A percentile compares a stretch with the other conserved stretches of the same genome.
Evolutionary conservation across 192 early-diverging fungal genomes (phyloP).

Genomic region (Backusella macrospora): DNA sequence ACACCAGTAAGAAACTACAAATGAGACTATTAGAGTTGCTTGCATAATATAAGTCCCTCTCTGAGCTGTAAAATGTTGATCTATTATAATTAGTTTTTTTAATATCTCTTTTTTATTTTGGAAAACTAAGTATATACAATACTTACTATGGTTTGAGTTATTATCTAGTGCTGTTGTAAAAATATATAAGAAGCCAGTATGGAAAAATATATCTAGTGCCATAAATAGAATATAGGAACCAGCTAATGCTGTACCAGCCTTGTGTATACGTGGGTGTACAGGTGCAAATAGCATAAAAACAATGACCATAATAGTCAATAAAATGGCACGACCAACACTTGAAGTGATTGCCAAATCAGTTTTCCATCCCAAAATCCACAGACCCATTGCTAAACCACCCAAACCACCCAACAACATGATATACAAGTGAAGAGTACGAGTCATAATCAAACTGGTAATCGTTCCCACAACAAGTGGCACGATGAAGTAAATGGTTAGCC

Average conservation of each 20-base stretch:
- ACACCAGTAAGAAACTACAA: slow-evolving; percentile 2
- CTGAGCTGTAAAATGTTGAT: not conserved
- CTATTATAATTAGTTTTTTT: slow-evolving; percentile 11
- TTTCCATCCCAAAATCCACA: slow-evolving; percentile 53
- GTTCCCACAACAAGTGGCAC: slow-evolving; percentile 42
- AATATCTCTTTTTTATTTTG: too few relatives aligned
- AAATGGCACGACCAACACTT: slow-evolving; percentile 38
- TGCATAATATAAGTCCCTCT: slow-evolving; percentile 14
- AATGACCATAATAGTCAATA: slow-evolving; percentile 39
- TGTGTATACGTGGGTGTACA: slow-evolving; percentile 24
- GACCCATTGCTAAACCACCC: slow-evolving; percentile 41
- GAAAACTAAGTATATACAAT: too few relatives aligned
- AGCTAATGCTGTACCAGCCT: slow-evolving; percentile 36
- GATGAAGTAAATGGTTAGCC: slow-evolving; percentile 41
- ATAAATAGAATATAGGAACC: slow-evolving; percentile 46
- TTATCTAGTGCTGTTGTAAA: slow-evolving; percentile 21
- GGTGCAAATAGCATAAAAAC: slow-evolving; percentile 32
- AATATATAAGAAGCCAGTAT: slow-evolving; percentile 44
- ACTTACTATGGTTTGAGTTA: slow-evolving; percentile 28
- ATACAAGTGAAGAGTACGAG: slow-evolving; percentile 40
- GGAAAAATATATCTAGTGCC: slow-evolving; percentile 45
- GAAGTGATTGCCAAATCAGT: slow-evolving; percentile 38
- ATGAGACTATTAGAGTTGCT: not conserved
- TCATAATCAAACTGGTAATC: slow-evolving; percentile 37
- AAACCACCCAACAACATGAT: slow-evolving; percentile 42